Percentiles rank a stretch among this genome's conserved stretches.
Conservation (phyloP, 768 basidiomycete species). For the Tylopilus subfusipes region DNA sequence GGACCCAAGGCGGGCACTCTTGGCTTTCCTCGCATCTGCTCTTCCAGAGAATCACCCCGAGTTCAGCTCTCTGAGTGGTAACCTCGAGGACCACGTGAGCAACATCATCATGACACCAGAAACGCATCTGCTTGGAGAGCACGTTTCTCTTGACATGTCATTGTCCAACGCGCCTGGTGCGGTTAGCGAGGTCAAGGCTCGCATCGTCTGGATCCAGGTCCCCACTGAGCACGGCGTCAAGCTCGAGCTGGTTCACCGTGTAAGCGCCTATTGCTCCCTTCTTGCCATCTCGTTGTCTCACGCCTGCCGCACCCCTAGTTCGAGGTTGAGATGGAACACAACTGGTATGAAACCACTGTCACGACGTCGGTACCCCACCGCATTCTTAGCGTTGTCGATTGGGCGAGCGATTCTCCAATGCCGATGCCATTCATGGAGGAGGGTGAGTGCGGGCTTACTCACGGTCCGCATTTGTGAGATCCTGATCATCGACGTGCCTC, state of each 20-base stretch:
- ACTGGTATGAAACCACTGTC: constrained; percentile 93
- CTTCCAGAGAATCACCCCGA: constrained; percentile 44
- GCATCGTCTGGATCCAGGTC: constrained; percentile 78
- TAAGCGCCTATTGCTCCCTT: constrained; percentile 7
- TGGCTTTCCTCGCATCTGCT: constrained; percentile 78
- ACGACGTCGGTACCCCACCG: constrained; percentile 69
- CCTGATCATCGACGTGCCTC: constrained; percentile 5
- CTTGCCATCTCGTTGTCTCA: background rate
- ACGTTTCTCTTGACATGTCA: constrained; percentile 35
- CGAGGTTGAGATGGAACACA: constrained; percentile 91
- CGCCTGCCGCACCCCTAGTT: constrained; percentile 42
- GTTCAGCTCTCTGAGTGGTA: constrained; percentile 44
- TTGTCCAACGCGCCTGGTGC: constrained; percentile 59
- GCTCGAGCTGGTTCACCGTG: constrained; percentile 64
- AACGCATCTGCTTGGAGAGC: constrained; percentile 45
- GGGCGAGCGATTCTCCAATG: constrained; percentile 78
- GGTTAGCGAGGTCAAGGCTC: constrained; percentile 76
- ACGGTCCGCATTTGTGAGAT: background rate
- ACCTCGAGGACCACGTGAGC: constrained; percentile 48
- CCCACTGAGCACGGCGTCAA: constrained; percentile 60
- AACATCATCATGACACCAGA: constrained; percentile 45
- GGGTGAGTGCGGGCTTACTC: constrained; percentile 14
- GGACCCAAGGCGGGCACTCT: constrained; percentile 53
- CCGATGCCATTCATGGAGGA: constrained; percentile 16
- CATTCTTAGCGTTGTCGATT: constrained; percentile 88